Evolutionary conservation across 306 rosid species (phyloP), one percentile per base, ranked within the genome.

Genomic region (Dryas drummondii): DNA sequence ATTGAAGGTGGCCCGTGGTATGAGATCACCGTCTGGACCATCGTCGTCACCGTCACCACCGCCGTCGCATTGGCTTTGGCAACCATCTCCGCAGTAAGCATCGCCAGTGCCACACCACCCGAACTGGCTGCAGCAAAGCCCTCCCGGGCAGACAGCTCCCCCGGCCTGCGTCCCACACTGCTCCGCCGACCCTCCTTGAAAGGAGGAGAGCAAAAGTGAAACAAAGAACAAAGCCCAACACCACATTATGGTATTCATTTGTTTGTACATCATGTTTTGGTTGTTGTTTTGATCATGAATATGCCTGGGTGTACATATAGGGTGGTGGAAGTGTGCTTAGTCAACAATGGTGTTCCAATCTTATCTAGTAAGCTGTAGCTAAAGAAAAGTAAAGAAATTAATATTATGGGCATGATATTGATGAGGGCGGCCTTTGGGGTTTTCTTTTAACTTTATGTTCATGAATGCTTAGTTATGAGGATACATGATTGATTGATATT

Each of bases 51-150:
- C 62, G 2, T 79, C 17, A 0, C 78, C 47, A 0, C 71, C 11
- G 5, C 65, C 56, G 4, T 32, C 37, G 37, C 87, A 88, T 26
- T 85, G 91, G 64, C 89, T 88, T 26, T 88, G 91, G 82, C 89
- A 85, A 0, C 75, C 82, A 0, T 12, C 1, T 0, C 74, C 61
- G 49, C 91, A 88, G 77, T 83, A 85, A 0, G 71, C 86, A 16
- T 0, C 0, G 0, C 80, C 52, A 12, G 76, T 14, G 40, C 91
- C 87, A 14, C 91, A 85, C 89, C 89, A 88, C 27, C 91, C 91
- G 6, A 5, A 83, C 32, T 77, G 1, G 82, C 91, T 88, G 77
- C 91, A 88, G 70, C 91, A 88, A 2, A 55, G 26, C 1, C 86
- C 86, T 1, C 86, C 86, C 0, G 86, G 83, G 55, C 91, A 88